Evolutionary conservation across 805 yeast species (phyloP), one percentile per base, ranked within the genome.

Genomic region (Phaffomyces opuntiae): DNA sequence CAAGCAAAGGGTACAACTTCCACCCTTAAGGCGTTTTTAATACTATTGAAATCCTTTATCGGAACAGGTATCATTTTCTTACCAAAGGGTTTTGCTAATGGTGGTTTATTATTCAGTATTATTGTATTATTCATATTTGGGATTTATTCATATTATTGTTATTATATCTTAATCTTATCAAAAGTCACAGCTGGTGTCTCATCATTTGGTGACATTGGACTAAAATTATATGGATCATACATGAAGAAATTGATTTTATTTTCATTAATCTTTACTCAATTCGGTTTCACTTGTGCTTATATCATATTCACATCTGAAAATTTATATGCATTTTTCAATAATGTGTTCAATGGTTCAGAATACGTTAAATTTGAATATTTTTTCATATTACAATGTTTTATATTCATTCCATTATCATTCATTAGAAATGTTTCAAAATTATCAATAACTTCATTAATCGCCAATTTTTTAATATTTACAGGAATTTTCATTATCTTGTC

Each of bases 231-330:
- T 60, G 93, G 93, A 2, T 61, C 62, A 3, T 75, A 81, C 74
- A 69, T 86, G 69, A 87, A 80, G 59, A 65, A 72, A 39, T 60
- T 83, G 42, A 86, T 86, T 46, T 63, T 85, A 38, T 56, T 70
- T 13, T 82, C 91, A 1, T 74, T 86, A 45, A 76, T 83, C 12
- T 55, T 83, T 13, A 81, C 91, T 0, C 95, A 86, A 60, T 65
- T 86, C 46, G 95, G 95, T 0, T 86, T 86, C 59, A 84, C 83
- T 9, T 87, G 87, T 14, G 87, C 93, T 0, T 86, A 86, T 60
- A 80, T 83, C 53, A 86, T 86, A 2, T 86, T 86, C 63, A 83
- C 91, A 0, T 78, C 87, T 1, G 84, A 83, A 49, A 86, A 85
- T 59, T 55, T 85, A 29, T 67, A 72, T 36, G 89, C 91, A 0